A percentile compares a stretch with the other conserved stretches of the same genome.
Conservation (phyloP, 148 eudicot genomes). For the Nepenthes gracilis region DNA sequence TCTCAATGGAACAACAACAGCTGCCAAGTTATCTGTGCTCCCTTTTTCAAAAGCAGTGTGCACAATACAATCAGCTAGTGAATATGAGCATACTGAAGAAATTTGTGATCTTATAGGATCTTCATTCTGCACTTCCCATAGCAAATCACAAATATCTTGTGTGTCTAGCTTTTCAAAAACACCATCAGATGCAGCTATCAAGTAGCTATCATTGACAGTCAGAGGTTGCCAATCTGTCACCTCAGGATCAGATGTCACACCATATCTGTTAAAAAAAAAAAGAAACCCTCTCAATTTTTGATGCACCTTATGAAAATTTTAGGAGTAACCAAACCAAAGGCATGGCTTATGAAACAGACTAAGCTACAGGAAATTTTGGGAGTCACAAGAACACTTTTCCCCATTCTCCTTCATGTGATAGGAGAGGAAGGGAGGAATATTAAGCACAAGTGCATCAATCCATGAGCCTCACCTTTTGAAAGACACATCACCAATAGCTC, state of each 20-base stretch:
- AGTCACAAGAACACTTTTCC: neutral
- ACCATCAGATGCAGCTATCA: constrained; percentile 94
- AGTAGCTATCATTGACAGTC: constrained; percentile 66
- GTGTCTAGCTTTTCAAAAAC: constrained; percentile 70
- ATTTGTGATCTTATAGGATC: constrained; percentile 27
- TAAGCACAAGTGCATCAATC: too few relatives aligned
- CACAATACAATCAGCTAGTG: constrained; percentile 76
- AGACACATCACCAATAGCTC: constrained; percentile 89
- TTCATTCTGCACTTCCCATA: constrained; percentile 57
- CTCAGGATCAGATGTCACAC: constrained; percentile 87
- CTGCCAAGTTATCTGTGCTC: constrained; percentile 79
- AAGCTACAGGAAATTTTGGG: neutral
- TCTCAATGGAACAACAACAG: constrained; percentile 64
- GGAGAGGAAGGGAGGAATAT: too few relatives aligned
- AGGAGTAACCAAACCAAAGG: too few relatives aligned
- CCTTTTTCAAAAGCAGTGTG: constrained; percentile 67
- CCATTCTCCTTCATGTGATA: too few relatives aligned
- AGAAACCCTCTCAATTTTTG: neutral
- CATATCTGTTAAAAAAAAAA: constrained; percentile 45
- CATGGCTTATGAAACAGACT: too few relatives aligned
- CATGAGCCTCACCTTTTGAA: constrained; percentile 57
- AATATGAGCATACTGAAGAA: constrained; percentile 44
- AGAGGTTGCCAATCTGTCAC: constrained; percentile 92
- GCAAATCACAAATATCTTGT: constrained; percentile 81
- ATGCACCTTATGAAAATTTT: too few relatives aligned